These are phyloP conservation scores for Rhododendron williamsianum DNA, from an alignment of 148 eudicot species.

Conservation along the genomic window DNA sequence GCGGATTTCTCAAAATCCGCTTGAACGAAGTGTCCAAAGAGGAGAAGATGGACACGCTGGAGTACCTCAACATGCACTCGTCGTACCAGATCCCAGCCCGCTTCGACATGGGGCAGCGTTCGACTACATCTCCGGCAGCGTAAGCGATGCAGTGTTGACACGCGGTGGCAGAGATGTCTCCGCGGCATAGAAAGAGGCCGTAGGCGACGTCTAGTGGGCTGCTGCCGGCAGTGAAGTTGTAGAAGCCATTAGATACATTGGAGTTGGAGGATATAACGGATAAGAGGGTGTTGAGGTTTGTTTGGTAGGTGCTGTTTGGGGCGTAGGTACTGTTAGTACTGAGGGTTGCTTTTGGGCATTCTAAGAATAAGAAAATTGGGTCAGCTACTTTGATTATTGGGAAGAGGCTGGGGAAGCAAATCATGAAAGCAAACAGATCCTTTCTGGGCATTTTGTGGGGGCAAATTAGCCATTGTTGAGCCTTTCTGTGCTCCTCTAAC, in stretches of 20 bases:
- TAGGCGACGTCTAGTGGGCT: slow-evolving; percentile 3
- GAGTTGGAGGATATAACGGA: slow-evolving; percentile 2
- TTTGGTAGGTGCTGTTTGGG: not conserved
- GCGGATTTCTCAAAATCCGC: not conserved
- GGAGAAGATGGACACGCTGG: slow-evolving; percentile 18
- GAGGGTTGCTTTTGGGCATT: not conserved
- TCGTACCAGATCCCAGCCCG: slow-evolving; percentile 20
- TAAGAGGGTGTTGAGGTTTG: slow-evolving; percentile 17
- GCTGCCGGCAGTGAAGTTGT: slow-evolving; percentile 6
- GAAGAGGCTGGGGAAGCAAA: too few species aligned
- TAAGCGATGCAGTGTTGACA: slow-evolving; percentile 20
- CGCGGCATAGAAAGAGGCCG: slow-evolving; percentile 30
- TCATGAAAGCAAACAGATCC: too few species aligned
- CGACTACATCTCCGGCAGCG: not conserved
- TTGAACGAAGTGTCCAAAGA: not conserved
- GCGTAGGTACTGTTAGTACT: not conserved
- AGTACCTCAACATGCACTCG: slow-evolving; percentile 13
- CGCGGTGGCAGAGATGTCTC: not conserved
- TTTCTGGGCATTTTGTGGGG: too few species aligned
- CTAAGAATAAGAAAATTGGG: too few species aligned
- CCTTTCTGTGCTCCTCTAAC: too few species aligned
- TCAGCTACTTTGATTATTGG: too few species aligned
- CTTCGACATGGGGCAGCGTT: slow-evolving; percentile 6
- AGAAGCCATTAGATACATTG: not conserved
- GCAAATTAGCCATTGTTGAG: too few species aligned